These are phyloP conservation scores for Dalbergia cochinchinensis DNA, from an alignment of 306 rosid species.

Conservation along the genomic window DNA sequence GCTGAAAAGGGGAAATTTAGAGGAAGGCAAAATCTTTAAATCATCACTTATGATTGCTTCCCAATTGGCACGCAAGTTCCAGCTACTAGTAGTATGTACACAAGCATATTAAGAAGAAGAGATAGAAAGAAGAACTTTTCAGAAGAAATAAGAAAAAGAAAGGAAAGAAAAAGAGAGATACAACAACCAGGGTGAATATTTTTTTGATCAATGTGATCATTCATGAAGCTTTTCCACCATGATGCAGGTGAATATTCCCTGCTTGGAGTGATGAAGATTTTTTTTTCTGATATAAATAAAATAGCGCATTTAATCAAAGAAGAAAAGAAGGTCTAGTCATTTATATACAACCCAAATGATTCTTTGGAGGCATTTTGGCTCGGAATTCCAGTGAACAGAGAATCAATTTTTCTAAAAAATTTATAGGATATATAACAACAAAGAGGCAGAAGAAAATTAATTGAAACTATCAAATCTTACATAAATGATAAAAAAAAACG, in stretches of 20 bases:
- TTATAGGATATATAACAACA: too few relatives aligned
- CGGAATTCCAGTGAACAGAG: too few relatives aligned
- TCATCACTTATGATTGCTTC: conserved; percentile 32
- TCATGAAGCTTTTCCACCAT: conserved; percentile 6
- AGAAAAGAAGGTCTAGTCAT: not conserved
- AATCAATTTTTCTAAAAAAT: too few relatives aligned
- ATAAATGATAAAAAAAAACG: too few relatives aligned
- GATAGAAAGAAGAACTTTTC: not conserved
- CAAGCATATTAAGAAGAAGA: not conserved
- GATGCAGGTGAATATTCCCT: conserved; percentile 50
- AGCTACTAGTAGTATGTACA: too few relatives aligned
- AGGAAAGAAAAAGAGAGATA: not conserved
- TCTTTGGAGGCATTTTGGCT: not conserved
- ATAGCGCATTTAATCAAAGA: conserved; percentile 1
- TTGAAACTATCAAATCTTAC: too few relatives aligned
- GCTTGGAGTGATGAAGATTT: not conserved
- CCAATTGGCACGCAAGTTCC: conserved; percentile 23
- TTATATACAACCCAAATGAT: not conserved
- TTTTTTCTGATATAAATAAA: not conserved
- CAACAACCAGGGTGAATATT: not conserved
- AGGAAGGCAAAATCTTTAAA: conserved; percentile 4
- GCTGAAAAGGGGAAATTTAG: not conserved
- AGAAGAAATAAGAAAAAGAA: not conserved
- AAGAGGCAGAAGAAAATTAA: too few relatives aligned
- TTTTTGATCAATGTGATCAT: conserved; percentile 8